Evolutionary conservation across 192 early-diverging fungal species (phyloP).

Genomic region (Backusella parvicylindrica): DNA sequence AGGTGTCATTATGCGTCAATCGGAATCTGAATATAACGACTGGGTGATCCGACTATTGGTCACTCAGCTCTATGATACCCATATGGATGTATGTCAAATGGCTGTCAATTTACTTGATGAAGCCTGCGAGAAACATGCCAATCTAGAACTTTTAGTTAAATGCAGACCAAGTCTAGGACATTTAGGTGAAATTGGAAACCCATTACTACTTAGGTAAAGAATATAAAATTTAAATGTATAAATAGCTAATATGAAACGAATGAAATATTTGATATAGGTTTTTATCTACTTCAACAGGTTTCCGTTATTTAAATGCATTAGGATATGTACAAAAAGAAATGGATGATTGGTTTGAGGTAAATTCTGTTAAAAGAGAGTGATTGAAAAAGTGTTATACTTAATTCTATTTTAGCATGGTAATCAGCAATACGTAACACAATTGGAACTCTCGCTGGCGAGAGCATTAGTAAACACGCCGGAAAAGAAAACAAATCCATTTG

Average conservation of each 20-base stretch:
- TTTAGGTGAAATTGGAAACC: conserved; percentile 65
- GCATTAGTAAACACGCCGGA: conserved; percentile 36
- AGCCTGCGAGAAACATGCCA: conserved; percentile 59
- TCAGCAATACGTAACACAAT: conserved; percentile 60
- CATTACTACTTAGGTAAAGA: conserved; percentile 56
- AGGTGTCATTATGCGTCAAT: conserved; percentile 56
- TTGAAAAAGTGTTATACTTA: not conserved
- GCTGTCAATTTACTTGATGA: conserved; percentile 67
- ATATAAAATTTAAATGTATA: not conserved
- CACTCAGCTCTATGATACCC: conserved; percentile 76
- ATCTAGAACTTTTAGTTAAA: conserved; percentile 67
- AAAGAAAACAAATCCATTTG: conserved; percentile 33
- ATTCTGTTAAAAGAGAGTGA: not conserved
- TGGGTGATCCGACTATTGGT: conserved; percentile 72
- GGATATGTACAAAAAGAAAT: conserved; percentile 74
- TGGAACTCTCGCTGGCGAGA: conserved; percentile 61
- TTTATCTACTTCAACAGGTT: conserved; percentile 68
- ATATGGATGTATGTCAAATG: conserved; percentile 64
- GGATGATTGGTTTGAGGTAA: conserved; percentile 81
- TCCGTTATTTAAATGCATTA: conserved; percentile 63
- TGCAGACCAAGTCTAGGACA: conserved; percentile 72
- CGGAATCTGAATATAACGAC: conserved; percentile 57
- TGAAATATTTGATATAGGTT: conserved; percentile 41
- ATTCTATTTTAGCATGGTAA: conserved; percentile 32
- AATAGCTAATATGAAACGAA: not conserved